Conservation (phyloP, 2,329 filamentous ascomycete species). For the Fusarium nanum region DNA sequence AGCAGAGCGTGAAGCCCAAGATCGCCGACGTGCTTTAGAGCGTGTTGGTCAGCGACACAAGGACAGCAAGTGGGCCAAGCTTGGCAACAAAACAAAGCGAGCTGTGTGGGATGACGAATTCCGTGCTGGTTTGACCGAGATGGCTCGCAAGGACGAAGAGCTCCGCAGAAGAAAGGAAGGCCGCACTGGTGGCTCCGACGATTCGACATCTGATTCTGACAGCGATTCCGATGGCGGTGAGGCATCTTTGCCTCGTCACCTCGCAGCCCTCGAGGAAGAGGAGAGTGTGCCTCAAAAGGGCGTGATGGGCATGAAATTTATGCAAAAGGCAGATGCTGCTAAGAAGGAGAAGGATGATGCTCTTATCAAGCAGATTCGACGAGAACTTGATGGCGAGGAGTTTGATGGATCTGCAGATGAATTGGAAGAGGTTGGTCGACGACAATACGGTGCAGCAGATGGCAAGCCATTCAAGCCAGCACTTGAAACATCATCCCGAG, state of each 20-base stretch:
- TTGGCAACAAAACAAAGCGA: conserved; percentile 80
- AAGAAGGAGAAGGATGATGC: conserved; percentile 85
- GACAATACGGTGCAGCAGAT: conserved; percentile 69
- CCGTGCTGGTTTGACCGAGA: conserved; percentile 79
- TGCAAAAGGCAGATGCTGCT: conserved; percentile 86
- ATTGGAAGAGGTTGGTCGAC: conserved; percentile 72
- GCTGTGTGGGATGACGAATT: conserved; percentile 92
- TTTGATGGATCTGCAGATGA: conserved; percentile 64
- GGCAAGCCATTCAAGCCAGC: conserved; percentile 49
- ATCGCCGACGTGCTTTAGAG: conserved; percentile 83
- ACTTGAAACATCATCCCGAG: conserved; percentile 46
- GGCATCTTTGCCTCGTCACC: conserved; percentile 61
- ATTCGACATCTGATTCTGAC: conserved; percentile 62
- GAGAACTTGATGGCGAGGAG: conserved; percentile 75
- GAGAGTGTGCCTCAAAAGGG: conserved; percentile 70
- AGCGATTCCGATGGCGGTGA: conserved; percentile 69
- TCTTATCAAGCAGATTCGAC: conserved; percentile 74
- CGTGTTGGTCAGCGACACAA: conserved; percentile 86
- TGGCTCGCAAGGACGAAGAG: conserved; percentile 86
- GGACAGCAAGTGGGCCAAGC: conserved; percentile 93
- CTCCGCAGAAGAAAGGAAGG: conserved; percentile 83
- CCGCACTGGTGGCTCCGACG: conserved; percentile 62
- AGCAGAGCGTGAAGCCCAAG: conserved; percentile 71
- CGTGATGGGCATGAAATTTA: conserved; percentile 90
- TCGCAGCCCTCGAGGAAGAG: conserved; percentile 58